Percentiles rank a stretch among this genome's conserved stretches.
phyloP scores from a whole-genome alignment of 805 yeast genomes.

The Schwanniomyces sp. region DNA sequence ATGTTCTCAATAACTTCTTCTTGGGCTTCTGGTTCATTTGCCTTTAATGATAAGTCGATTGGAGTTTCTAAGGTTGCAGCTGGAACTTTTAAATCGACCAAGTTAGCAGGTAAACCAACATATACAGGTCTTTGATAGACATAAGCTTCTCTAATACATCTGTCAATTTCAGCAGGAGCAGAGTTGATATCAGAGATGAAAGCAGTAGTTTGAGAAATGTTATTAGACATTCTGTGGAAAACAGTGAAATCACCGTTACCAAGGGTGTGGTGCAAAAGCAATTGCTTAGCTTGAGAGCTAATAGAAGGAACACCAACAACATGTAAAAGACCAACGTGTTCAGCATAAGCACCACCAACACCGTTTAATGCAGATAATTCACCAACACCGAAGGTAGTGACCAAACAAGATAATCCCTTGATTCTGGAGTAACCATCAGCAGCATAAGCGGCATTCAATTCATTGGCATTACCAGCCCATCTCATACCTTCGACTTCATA shows the following conservation, averaged over 20 bases:
- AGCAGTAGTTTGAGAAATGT: slow-evolving; percentile 66
- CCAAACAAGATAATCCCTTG: slow-evolving; percentile 69
- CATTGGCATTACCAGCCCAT: slow-evolving; percentile 93
- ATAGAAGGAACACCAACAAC: slow-evolving; percentile 85
- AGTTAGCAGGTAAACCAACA: slow-evolving; percentile 79
- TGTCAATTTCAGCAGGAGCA: slow-evolving; percentile 73
- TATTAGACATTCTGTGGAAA: slow-evolving; percentile 75
- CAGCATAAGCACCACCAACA: slow-evolving; percentile 86
- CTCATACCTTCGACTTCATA: slow-evolving; percentile 72
- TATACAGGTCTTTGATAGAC: slow-evolving; percentile 78
- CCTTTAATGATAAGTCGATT: slow-evolving; percentile 53
- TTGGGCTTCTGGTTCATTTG: slow-evolving; percentile 37
- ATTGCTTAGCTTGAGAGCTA: slow-evolving; percentile 68
- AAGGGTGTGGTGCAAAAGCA: slow-evolving; percentile 77
- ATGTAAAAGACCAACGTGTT: slow-evolving; percentile 83
- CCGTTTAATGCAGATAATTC: slow-evolving; percentile 84
- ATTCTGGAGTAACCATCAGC: slow-evolving; percentile 88
- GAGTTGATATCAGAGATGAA: slow-evolving; percentile 60
- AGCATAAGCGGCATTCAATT: slow-evolving; percentile 84
- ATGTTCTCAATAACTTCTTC: slow-evolving; percentile 39
- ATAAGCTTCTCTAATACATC: slow-evolving; percentile 70
- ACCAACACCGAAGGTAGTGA: slow-evolving; percentile 92
- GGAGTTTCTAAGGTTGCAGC: slow-evolving; percentile 59
- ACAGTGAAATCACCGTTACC: slow-evolving; percentile 83
- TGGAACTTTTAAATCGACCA: slow-evolving; percentile 65